Percentiles rank a stretch among this genome's conserved stretches.
Evolutionary conservation across 257 asterid genomes (phyloP).

Genomic region (Solanum chiquidenum): DNA sequence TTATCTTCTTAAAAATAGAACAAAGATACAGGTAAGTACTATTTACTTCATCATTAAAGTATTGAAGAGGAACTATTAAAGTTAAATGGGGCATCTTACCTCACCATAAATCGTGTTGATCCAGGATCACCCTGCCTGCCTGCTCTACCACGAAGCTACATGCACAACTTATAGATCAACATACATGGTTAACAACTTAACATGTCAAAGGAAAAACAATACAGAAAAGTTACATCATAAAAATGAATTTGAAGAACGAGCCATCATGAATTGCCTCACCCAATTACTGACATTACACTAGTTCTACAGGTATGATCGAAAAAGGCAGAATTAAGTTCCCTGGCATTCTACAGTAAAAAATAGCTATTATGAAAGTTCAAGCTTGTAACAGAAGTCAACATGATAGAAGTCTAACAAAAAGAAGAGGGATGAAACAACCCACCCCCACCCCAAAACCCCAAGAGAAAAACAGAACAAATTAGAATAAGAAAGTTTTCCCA

Average conservation of each 20-base stretch:
- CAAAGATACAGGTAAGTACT: neutral
- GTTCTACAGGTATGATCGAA: neutral
- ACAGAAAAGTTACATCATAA: neutral
- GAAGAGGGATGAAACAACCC: neutral
- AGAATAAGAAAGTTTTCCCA: neutral
- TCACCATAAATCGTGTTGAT: constrained; percentile 95
- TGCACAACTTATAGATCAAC: constrained; percentile 6
- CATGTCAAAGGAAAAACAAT: neutral
- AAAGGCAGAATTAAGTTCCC: neutral
- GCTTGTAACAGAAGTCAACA: neutral
- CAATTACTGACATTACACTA: neutral
- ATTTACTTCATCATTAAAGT: neutral
- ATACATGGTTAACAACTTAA: neutral
- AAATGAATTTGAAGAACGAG: neutral
- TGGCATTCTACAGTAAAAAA: neutral
- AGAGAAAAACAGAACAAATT: neutral
- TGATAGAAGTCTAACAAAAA: neutral
- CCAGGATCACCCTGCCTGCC: constrained; percentile 99
- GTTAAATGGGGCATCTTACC: constrained; percentile 34
- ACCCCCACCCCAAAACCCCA: neutral
- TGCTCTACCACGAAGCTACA: constrained; percentile 95
- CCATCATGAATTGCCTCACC: neutral
- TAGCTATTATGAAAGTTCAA: neutral
- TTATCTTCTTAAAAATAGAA: neutral
- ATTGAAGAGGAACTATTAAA: neutral